Evolutionary conservation across 1,284 basidiomycete genomes (phyloP), one percentile per base, ranked within the genome.

Genomic region (Apiotrichum akiyoshidainum): DNA sequence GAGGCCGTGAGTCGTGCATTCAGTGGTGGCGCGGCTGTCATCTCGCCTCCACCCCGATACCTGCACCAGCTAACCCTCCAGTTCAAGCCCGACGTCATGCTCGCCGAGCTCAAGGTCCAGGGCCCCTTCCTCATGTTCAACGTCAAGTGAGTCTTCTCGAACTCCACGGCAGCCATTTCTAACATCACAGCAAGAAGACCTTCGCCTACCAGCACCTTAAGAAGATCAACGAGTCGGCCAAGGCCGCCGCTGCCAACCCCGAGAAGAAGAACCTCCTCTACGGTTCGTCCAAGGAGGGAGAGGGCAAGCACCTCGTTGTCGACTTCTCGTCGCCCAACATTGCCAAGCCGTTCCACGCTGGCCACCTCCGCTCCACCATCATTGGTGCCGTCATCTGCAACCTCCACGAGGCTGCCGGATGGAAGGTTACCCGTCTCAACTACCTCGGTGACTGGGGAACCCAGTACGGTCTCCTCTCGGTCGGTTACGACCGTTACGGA

Each of bases 321-420:
- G 83, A 99, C 77, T 99, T 94, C 78, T 96, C 92, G 0, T 92
- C 90, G 6, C 94, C 95, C 19, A 99, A 99, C 77, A 98, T 99
- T 72, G 95, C 96, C 41, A 99, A 99, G 77, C 90, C 90, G 7
- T 99, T 99, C 85, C 95, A 99, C 72, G 94, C 97, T 57, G 96
- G 96, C 17, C 95, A 99, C 77, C 80, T 99, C 63, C 85, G 96
- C 55, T 93, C 90, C 64, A 99, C 96, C 22, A 99, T 99, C 77
- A 97, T 99, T 72, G 96, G 96, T 41, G 89, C 92, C 0, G 97
- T 97, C 81, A 79, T 98, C 52, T 82, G 85, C 40, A 99, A 98
- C 79, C 72, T 99, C 55, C 95, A 98, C 81, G 88, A 89, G 74
- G 85, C 92, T 8, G 90, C 87, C 69, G 94, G 95, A 16, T 99